phyloP scores from a whole-genome alignment of 176 grass and related monocot genomes.

The Avena insularis region DNA sequence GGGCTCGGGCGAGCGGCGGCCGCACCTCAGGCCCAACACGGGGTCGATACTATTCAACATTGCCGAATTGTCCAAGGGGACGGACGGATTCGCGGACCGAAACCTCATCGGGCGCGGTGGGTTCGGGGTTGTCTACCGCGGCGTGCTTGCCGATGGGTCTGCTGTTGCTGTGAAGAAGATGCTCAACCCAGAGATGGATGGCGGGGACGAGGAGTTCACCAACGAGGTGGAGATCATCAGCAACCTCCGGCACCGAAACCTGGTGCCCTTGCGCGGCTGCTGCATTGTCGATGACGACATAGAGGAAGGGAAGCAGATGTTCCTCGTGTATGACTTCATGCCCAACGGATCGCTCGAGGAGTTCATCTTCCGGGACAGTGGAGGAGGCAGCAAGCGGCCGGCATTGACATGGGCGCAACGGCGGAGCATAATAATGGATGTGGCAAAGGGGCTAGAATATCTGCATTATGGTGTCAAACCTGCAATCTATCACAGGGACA shows the following conservation, averaged over 20 bases:
- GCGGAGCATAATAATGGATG: conserved; percentile 79
- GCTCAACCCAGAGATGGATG: conserved; percentile 69
- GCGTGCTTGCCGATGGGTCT: conserved; percentile 68
- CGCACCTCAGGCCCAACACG: conserved; percentile 78
- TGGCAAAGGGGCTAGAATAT: conserved; percentile 78
- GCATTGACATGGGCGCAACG: conserved; percentile 73
- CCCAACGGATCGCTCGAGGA: conserved; percentile 78
- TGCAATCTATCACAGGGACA: conserved; percentile 86
- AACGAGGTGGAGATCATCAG: conserved; percentile 94
- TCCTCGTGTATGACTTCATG: conserved; percentile 88
- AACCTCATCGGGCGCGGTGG: conserved; percentile 85
- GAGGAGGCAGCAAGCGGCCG: conserved; percentile 14
- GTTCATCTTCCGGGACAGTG: conserved; percentile 56
- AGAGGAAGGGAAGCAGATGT: conserved; percentile 75
- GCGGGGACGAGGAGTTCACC: conserved; percentile 76
- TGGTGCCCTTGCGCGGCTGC: conserved; percentile 79
- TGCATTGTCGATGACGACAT: conserved; percentile 76
- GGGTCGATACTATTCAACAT: conserved; percentile 76
- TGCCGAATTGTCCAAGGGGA: conserved; percentile 69
- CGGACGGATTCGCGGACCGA: conserved; percentile 57
- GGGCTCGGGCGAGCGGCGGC: conserved; percentile 37
- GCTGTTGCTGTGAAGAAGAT: conserved; percentile 85
- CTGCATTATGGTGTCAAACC: conserved; percentile 93
- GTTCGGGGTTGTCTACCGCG: conserved; percentile 80
- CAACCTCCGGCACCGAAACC: conserved; percentile 82